Evolutionary conservation across 139 green algal species (phyloP), one percentile per base, ranked within the genome.

Genomic region (Chlamydomonas schloesseri): DNA sequence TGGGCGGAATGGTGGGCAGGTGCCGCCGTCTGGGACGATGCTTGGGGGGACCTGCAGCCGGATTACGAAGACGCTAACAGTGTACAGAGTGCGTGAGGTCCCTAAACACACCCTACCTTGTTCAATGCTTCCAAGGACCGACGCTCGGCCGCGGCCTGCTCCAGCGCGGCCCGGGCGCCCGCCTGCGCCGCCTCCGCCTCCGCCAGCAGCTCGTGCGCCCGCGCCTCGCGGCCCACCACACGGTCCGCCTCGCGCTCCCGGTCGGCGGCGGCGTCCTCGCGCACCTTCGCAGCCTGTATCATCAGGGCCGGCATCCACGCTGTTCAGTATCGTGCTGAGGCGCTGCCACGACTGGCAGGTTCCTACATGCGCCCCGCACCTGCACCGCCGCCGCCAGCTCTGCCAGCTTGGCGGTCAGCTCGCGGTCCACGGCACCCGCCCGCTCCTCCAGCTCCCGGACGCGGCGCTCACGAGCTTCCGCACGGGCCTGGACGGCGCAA

Each of bases 381-480:
- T 84, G 50, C 20, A 68, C 42, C 0, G 82, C 82, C 20, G 58
- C 42, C 0, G 82, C 46, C n/a, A 82, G 53, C 82, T 88, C 71
- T 0, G 42, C 42, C 23, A n/a, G 4, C 26, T 36, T 74, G 15
- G 47, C 60, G 26, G 24, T 29, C 9, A 74, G 37, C 15, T 81
- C 82, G 10, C 72, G 71, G n/a, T 82, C 71, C 20, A 42, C 71
- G 11, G 82, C 58, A 17, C 4, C 68, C 71, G 60, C 82, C 5
- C 71, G 58, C 71, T 82, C 82, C 60, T 88, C 72, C 21, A 82
- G 60, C 71, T 88, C 82, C 24, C 34, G 60, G 58, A 71, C 71
- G 24, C 82, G 71, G 23, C 71, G 71, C 71, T 88, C 82, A 6
- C 82, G 82, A 0, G n/a, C 37, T 60, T 88, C 82, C 20, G 82